Conservation (phyloP, 192 early-diverging fungal species). For the Backusella parvicylindrica region DNA sequence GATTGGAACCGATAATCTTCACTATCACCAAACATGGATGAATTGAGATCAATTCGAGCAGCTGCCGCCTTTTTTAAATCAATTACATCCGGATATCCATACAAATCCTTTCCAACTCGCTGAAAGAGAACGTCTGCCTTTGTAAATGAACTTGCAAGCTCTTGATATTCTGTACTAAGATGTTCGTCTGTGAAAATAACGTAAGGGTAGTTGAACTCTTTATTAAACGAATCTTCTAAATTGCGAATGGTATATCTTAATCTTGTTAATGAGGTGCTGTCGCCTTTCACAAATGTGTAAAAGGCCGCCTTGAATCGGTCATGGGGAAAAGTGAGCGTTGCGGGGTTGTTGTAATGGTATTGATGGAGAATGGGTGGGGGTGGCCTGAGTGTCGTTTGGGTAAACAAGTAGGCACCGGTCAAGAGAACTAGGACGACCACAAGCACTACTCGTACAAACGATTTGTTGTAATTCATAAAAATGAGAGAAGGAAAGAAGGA, state of each 20-base stretch:
- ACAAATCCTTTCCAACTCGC: conserved; percentile 14
- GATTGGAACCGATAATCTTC: conserved; percentile 53
- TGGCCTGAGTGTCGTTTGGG: background rate
- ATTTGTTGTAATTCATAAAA: background rate
- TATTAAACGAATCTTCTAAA: conserved; percentile 34
- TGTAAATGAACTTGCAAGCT: conserved; percentile 18
- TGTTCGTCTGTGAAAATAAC: conserved; percentile 34
- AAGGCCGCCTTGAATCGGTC: conserved; percentile 16
- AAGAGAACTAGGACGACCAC: background rate
- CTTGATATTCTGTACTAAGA: conserved; percentile 29
- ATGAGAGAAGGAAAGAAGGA: too few relatives aligned
- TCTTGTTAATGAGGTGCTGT: conserved; percentile 13
- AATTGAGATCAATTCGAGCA: conserved; percentile 24
- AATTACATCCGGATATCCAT: conserved; percentile 19
- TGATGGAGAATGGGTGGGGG: background rate
- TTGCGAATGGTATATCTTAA: conserved; percentile 31
- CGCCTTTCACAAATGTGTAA: conserved; percentile 27
- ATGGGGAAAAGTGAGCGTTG: background rate
- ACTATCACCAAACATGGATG: conserved; percentile 35
- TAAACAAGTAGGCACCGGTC: background rate
- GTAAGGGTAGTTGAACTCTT: conserved; percentile 26
- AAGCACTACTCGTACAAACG: background rate
- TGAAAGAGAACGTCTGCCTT: conserved; percentile 21
- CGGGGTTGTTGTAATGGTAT: background rate
- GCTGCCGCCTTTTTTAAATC: conserved; percentile 26